These are phyloP conservation scores for Medicago lupulina DNA, from an alignment of 306 rosid species.

Conservation along the genomic window DNA sequence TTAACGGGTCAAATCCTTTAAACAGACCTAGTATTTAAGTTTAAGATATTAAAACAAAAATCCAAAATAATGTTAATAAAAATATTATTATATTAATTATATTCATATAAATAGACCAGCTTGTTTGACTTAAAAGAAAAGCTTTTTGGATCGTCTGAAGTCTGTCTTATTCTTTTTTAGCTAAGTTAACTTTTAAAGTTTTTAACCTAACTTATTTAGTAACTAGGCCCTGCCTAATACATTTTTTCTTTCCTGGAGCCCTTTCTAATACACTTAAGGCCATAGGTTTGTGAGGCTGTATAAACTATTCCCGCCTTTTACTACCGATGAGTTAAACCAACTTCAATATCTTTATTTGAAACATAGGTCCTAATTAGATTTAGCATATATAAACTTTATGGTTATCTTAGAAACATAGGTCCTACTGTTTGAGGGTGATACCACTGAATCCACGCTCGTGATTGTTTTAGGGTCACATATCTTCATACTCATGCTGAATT, in stretches of 20 bases:
- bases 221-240: background rate
- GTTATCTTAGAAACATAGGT: background rate
- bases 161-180: no score
- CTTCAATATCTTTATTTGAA: constrained; percentile 28
- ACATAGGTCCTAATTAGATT: constrained; percentile 26
- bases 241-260: background rate
- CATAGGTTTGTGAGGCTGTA: background rate
- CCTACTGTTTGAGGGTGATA: constrained; percentile 33
- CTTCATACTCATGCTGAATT: constrained; percentile 20
- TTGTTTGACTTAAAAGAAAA: background rate
- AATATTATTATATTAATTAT: no score
- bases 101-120: background rate
- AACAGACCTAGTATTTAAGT: no score
- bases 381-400: constrained; percentile 3
- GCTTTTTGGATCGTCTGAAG: background rate
- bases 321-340: constrained; percentile 1
- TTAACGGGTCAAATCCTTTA: no score
- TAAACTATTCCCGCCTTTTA: background rate
- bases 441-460: constrained; percentile 26
- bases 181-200: background rate
- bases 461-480: constrained; percentile 27
- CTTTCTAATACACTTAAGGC: background rate
- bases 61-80: no score
- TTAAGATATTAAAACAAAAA: no score
- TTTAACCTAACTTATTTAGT: constrained; percentile 2